Percentiles rank a stretch among this genome's conserved stretches.
Evolutionary conservation across 371 early-diverging fungal genomes (phyloP).

Genomic region (Fennellomyces sp.): DNA sequence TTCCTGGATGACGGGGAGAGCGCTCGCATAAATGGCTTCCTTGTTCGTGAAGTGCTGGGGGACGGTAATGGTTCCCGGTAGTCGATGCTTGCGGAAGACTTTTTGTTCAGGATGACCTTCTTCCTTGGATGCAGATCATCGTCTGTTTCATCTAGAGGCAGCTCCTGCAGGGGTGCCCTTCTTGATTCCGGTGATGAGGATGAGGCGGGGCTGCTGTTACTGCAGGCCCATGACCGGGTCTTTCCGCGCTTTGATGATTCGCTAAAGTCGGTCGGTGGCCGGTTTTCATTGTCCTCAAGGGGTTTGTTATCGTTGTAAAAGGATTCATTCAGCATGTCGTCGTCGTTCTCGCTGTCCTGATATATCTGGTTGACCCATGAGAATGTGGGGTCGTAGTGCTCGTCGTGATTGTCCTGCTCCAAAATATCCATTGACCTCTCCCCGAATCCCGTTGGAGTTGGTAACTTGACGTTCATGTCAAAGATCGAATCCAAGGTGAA

Average conservation of each 20-base stretch:
- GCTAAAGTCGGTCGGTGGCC: background rate
- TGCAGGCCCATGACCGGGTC: background rate
- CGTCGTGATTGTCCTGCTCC: background rate
- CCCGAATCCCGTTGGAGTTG: background rate
- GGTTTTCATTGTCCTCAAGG: background rate
- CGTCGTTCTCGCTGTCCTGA: background rate
- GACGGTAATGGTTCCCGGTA: background rate
- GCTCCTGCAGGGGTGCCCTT: background rate
- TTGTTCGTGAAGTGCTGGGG: background rate
- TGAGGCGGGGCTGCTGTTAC: background rate
- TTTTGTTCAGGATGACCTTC: background rate
- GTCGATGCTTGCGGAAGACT: background rate
- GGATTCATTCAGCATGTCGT: background rate
- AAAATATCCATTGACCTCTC: background rate
- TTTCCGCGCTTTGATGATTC: background rate
- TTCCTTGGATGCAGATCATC: conserved; percentile 1
- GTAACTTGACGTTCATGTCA: background rate
- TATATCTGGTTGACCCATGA: background rate
- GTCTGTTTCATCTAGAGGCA: background rate
- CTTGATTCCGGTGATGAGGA: background rate
- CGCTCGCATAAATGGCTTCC: background rate
- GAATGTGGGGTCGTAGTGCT: background rate
- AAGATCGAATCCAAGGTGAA: conserved; percentile 1
- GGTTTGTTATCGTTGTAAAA: background rate
- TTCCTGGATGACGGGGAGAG: background rate